These are phyloP conservation scores for Saturnispora kantuleensis DNA, from an alignment of 805 yeast genomes.

Conservation along the genomic window DNA sequence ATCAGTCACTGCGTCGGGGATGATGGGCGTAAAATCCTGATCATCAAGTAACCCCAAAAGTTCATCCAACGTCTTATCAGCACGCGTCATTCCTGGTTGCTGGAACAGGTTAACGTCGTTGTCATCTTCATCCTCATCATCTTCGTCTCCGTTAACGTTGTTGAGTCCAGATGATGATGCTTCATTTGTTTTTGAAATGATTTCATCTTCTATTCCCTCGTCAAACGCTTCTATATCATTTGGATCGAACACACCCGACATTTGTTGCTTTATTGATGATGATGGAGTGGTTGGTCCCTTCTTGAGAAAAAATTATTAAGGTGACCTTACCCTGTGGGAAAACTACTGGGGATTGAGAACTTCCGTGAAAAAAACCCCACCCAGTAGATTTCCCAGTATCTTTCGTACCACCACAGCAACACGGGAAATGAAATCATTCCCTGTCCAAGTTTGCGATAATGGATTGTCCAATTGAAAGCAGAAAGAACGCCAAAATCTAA, in stretches of 20 bases:
- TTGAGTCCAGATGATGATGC: background rate
- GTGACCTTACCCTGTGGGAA: background rate
- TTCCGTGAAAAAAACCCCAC: too few relatives aligned
- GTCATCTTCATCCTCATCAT: background rate
- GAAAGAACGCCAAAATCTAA: too few relatives aligned
- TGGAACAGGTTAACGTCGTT: constrained; percentile 9
- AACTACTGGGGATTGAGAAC: too few relatives aligned
- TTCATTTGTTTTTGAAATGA: constrained; percentile 4
- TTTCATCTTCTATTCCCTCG: constrained; percentile 1
- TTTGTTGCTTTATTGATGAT: background rate
- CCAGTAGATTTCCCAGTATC: too few relatives aligned
- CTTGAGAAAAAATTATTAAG: background rate
- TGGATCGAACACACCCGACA: background rate
- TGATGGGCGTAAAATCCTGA: constrained; percentile 88
- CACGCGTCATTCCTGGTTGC: constrained; percentile 60
- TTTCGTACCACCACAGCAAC: too few relatives aligned
- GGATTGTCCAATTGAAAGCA: too few relatives aligned
- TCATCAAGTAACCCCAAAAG: constrained; percentile 85
- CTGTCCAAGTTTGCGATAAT: too few relatives aligned
- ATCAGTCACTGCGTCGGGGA: constrained; percentile 94
- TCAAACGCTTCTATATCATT: constrained; percentile 1
- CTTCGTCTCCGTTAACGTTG: background rate
- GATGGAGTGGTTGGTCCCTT: background rate
- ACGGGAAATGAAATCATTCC: too few relatives aligned
- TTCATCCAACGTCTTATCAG: constrained; percentile 76